Conservation (phyloP, 805 yeast genomes). For the Wickerhamiella bombiphila region DNA sequence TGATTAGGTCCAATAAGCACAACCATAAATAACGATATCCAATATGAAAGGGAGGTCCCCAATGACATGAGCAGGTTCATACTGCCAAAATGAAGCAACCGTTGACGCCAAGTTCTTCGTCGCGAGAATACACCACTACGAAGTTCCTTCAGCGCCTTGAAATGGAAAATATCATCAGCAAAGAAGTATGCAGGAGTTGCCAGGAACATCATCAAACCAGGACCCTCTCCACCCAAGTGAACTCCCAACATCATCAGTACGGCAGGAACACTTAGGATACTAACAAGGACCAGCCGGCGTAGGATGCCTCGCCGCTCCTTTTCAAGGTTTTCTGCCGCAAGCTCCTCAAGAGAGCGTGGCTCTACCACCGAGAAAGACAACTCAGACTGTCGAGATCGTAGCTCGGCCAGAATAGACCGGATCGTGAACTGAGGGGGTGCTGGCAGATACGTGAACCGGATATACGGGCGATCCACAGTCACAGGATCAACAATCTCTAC, state of each 20-base stretch:
- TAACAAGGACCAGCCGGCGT: constrained; percentile 30
- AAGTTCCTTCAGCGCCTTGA: constrained; percentile 48
- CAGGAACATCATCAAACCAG: constrained; percentile 41
- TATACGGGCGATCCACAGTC: constrained; percentile 39
- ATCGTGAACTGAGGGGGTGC: constrained; percentile 36
- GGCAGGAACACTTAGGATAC: constrained; percentile 35
- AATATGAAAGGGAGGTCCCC: constrained; percentile 60
- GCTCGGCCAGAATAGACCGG: constrained; percentile 37
- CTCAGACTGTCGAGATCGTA: constrained; percentile 31
- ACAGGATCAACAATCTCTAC: constrained; percentile 42
- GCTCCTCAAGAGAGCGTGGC: constrained; percentile 48
- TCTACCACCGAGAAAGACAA: constrained; percentile 42
- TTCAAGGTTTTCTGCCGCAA: constrained; percentile 30
- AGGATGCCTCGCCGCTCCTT: constrained; percentile 30
- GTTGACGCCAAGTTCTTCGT: constrained; percentile 28
- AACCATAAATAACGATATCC: constrained; percentile 48
- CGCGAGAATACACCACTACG: constrained; percentile 27
- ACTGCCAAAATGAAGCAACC: constrained; percentile 58
- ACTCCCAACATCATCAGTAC: constrained; percentile 61
- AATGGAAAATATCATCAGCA: constrained; percentile 60
- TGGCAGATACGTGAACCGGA: constrained; percentile 54
- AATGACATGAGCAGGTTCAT: constrained; percentile 61
- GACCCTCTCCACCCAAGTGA: constrained; percentile 42
- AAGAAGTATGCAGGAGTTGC: constrained; percentile 63
- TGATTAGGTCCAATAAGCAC: constrained; percentile 28